Evolutionary conservation across 345 rosid genomes (phyloP).

Genomic region (Passiflora organensis): DNA sequence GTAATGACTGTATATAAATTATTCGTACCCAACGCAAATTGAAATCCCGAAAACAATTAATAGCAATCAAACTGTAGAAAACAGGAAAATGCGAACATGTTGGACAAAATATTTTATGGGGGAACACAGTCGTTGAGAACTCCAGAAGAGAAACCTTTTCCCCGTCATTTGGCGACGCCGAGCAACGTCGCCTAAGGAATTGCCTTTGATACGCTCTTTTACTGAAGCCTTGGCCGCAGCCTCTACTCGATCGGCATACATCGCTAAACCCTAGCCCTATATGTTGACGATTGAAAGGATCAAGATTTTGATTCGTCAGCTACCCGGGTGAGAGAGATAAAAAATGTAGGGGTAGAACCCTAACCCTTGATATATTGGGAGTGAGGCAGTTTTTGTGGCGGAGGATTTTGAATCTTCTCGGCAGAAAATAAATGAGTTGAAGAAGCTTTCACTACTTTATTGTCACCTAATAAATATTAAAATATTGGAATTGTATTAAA

Average conservation of each 20-base stretch:
- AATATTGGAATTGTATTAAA: too few relatives aligned
- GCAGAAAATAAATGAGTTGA: too few relatives aligned
- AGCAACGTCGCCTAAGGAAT: slow-evolving; percentile 39
- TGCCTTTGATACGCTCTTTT: slow-evolving; percentile 78
- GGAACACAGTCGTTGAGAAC: not conserved
- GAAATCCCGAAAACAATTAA: not conserved
- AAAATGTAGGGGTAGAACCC: not conserved
- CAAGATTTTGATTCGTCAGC: too few relatives aligned
- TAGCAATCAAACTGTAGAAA: not conserved
- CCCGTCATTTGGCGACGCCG: slow-evolving; percentile 62
- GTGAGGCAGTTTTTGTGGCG: not conserved
- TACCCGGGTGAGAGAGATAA: not conserved
- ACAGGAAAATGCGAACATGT: too few relatives aligned
- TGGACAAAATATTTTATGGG: too few relatives aligned
- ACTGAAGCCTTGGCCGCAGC: slow-evolving; percentile 48
- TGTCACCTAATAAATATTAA: too few relatives aligned
- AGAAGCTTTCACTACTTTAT: too few relatives aligned
- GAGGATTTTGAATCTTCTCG: not conserved
- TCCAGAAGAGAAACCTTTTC: slow-evolving; percentile 52
- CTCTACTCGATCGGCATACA: slow-evolving; percentile 96
- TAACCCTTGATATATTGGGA: not conserved
- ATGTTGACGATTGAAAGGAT: not conserved
- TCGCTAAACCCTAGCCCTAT: slow-evolving; percentile 47
- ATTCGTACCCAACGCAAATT: not conserved
- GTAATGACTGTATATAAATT: not conserved